phyloP scores from a whole-genome alignment of 768 basidiomycete species.

The Chalciporus sphaerocephalus region DNA sequence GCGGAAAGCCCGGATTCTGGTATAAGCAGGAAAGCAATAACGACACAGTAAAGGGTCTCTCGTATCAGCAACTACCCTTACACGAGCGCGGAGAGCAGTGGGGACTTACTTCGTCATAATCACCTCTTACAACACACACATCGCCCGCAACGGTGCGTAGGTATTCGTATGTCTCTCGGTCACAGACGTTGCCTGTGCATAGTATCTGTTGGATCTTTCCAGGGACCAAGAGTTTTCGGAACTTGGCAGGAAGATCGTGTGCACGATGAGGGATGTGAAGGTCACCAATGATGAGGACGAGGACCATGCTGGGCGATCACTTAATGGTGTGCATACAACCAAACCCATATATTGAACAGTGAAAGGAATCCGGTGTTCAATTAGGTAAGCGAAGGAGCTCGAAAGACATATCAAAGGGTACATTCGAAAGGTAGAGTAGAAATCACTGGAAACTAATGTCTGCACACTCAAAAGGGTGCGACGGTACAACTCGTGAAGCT shows the following conservation, averaged over 20 bases:
- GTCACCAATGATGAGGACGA: conserved; percentile 96
- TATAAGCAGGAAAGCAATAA: too few species aligned
- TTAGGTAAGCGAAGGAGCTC: conserved; percentile 24
- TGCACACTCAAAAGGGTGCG: background rate
- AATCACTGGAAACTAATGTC: background rate
- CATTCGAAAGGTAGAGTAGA: conserved; percentile 2
- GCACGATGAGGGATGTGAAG: conserved; percentile 89
- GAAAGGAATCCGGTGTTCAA: background rate
- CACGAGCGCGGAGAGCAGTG: background rate
- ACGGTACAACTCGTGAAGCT: conserved; percentile 5
- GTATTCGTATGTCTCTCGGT: conserved; percentile 97
- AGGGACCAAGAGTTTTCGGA: conserved; percentile 92
- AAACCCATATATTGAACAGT: background rate
- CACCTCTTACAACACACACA: conserved; percentile 87
- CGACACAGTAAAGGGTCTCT: background rate
- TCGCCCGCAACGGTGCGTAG: conserved; percentile 91
- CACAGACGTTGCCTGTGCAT: conserved; percentile 96
- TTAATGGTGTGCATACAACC: background rate
- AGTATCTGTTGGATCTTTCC: conserved; percentile 98
- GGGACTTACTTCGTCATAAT: conserved; percentile 86
- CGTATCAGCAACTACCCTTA: background rate
- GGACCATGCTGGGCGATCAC: conserved; percentile 43
- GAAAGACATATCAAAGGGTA: background rate
- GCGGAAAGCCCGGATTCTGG: conserved; percentile 68
- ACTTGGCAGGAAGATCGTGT: conserved; percentile 92